Conservation (phyloP, 225 moss, liverwort and hornwort species). For the Straminergon stramineum region DNA sequence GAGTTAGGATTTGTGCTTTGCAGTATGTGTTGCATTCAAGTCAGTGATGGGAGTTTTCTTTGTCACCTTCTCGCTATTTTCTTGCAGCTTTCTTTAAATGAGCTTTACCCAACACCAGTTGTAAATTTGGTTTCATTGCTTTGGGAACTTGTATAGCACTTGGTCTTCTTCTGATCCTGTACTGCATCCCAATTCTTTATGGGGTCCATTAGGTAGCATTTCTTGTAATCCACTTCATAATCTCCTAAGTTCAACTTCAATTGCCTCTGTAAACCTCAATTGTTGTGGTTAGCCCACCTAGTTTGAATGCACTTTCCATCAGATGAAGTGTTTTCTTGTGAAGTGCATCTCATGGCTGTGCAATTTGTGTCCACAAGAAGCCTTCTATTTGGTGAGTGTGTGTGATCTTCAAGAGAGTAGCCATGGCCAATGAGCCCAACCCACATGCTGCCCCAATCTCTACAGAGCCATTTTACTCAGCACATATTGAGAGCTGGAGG, state of each 20-base stretch:
- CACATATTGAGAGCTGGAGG: background rate
- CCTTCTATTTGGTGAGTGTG: background rate
- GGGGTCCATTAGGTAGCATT: no score
- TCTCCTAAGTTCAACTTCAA: background rate
- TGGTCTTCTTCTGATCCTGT: background rate
- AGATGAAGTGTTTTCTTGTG: background rate
- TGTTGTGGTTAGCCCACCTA: background rate
- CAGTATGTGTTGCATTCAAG: background rate
- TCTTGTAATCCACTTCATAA: background rate
- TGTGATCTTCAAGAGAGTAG: background rate
- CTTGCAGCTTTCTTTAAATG: background rate
- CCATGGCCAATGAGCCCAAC: background rate
- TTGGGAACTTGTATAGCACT: background rate
- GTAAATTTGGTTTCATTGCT: background rate
- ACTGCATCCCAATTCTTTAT: background rate
- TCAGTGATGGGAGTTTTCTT: background rate
- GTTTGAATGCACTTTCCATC: background rate
- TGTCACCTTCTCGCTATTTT: background rate
- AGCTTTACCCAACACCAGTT: rapidly evolving
- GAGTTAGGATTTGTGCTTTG: background rate
- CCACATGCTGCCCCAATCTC: rapidly evolving
- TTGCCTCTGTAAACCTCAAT: background rate
- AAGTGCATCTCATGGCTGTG: background rate
- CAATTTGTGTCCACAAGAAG: background rate
- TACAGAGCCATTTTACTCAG: background rate